Conservation (phyloP, 164 flowering plant genomes). For the Annona cherimola region DNA sequence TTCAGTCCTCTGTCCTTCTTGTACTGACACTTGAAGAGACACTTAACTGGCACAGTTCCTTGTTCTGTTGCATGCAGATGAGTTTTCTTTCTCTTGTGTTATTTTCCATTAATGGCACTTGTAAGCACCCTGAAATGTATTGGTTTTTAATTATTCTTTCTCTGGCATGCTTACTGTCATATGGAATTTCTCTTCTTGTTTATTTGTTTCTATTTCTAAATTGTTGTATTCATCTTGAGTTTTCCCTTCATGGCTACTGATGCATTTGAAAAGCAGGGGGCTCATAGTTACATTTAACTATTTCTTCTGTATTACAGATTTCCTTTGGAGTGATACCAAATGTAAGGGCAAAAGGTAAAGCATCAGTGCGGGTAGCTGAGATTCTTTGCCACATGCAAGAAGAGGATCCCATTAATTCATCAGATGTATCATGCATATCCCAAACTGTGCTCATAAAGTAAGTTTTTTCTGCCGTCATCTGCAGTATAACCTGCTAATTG, state of each 20-base stretch:
- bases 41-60: no score
- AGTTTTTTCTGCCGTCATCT: not conserved
- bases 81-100: no score
- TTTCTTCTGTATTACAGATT: constrained; percentile 33
- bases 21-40: no score
- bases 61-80: no score
- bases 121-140: no score
- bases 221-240: not conserved
- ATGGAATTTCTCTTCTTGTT: no score
- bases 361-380: constrained; percentile 80
- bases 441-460: not conserved
- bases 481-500: not conserved
- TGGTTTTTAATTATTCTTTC: no score
- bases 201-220: not conserved
- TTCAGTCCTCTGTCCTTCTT: no score
- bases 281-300: not conserved
- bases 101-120: no score
- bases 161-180: no score
- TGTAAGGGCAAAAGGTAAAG: constrained; percentile 94
- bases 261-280: not conserved
- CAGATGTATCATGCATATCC: constrained; percentile 47
- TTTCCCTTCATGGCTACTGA: not conserved
- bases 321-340: constrained; percentile 82
- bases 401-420: constrained; percentile 74
- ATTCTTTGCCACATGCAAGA: constrained; percentile 77